Evolutionary conservation across 2,329 filamentous ascomycete species (phyloP), one percentile per base, ranked within the genome.

Genomic region (Thyridium curvatum): DNA sequence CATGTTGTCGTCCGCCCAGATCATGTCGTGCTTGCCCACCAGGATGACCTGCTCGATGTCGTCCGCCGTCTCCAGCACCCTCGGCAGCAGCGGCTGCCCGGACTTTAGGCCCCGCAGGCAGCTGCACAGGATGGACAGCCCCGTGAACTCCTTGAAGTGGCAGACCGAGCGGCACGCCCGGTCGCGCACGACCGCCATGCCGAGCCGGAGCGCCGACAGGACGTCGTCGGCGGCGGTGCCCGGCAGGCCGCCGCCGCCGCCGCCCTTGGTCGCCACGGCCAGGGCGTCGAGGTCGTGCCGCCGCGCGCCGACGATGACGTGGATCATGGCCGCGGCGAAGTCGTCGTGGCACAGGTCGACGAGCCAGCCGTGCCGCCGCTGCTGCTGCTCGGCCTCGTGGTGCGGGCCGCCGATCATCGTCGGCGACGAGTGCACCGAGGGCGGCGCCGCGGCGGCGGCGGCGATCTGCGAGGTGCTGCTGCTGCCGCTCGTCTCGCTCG

Each of bases 311-410:
- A 52, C 35, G 4, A 47, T 37, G 31, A 47, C 35, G 38, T 51
- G 47, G 12, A 49, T 34, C 32, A 53, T 41, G 1, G 51, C 51
- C 1, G 45, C 43, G 10, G 40, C 44, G 34, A 54, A 53, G 41
- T 51, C 46, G 34, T 51, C 52, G 30, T 50, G 49, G 39, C 49
- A 51, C 4, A 56, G 35, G 31, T 54, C 45, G 6, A 51, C 32
- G 3, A 55, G 44, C 46, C 50, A 54, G 26, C 30, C 21, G 14
- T 30, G 26, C 1, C 31, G 34, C 29, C 14, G 18, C 14, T 21
- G 9, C 21, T 12, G 18, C 14, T 21, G 9, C 21, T 12, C 15
- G 26, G 16, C 9, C n/a, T 4, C 17, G 15, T 14, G 14, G 14
- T 15, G 28, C 8, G 18, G 8, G 32, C 32, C 32, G 6, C 17